phyloP scores from a whole-genome alignment of 2,329 filamentous ascomycete genomes.

The Paracorniculantispora psalliotae region DNA sequence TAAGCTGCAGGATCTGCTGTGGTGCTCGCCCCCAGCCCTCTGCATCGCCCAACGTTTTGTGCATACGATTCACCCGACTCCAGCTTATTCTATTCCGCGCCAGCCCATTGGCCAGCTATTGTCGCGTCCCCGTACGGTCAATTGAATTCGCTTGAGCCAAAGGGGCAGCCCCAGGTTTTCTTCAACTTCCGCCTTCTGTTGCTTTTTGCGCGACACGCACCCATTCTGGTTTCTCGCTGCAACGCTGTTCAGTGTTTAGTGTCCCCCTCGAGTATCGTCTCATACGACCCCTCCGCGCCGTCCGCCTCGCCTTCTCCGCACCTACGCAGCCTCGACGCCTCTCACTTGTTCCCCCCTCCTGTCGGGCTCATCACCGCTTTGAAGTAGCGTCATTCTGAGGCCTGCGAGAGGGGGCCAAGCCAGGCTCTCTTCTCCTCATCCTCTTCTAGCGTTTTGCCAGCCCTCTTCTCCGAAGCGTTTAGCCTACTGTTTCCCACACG shows the following conservation, averaged over 20 bases:
- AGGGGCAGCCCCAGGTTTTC: background rate
- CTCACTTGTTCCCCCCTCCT: background rate
- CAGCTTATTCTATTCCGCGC: background rate
- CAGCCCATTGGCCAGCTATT: conserved; percentile 7
- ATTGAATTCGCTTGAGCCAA: background rate
- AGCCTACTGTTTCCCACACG: background rate
- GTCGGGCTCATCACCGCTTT: conserved; percentile 12
- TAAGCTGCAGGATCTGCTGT: background rate
- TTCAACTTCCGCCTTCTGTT: background rate
- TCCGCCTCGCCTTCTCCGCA: conserved; percentile 7
- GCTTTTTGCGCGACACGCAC: background rate
- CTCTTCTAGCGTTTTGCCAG: conserved; percentile 12
- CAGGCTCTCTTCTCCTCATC: conserved; percentile 5
- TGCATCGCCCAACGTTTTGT: background rate
- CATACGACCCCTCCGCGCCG: background rate
- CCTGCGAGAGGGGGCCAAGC: conserved; percentile 9
- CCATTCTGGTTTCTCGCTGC: conserved; percentile 6
- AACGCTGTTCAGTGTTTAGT: background rate
- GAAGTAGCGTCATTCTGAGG: conserved; percentile 3
- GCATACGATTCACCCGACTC: background rate
- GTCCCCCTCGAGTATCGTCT: conserved; percentile 2
- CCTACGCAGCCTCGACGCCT: conserved; percentile 5
- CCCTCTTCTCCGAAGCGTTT: background rate
- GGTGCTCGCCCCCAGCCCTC: background rate
- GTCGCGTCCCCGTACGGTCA: background rate